phyloP scores from a whole-genome alignment of 495 filamentous ascomycete genomes.

The Aspergillus egyptiacus region DNA sequence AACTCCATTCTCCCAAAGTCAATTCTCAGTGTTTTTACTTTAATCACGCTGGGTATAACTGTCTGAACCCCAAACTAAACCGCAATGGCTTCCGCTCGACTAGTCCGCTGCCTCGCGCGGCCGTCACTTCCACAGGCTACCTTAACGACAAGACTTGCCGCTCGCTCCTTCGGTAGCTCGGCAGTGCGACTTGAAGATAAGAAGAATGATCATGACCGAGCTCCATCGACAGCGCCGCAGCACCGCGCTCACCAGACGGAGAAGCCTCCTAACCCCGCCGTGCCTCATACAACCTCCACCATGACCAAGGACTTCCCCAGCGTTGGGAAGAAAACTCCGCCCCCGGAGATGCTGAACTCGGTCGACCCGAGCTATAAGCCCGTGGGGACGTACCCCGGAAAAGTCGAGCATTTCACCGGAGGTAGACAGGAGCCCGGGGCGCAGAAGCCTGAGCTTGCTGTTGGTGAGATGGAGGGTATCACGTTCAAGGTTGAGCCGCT shows the following conservation, averaged over 20 bases:
- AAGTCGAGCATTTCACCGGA: slow-evolving; percentile 58
- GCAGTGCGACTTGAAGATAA: slow-evolving; percentile 31
- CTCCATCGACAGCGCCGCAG: slow-evolving; percentile 32
- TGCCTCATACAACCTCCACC: slow-evolving; percentile 60
- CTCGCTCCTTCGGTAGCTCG: slow-evolving; percentile 33
- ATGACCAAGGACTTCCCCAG: slow-evolving; percentile 57
- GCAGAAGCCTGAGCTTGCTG: slow-evolving; percentile 64
- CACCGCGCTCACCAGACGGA: slow-evolving; percentile 50
- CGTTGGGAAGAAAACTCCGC: slow-evolving; percentile 49
- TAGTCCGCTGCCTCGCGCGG: slow-evolving; percentile 29
- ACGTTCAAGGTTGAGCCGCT: slow-evolving; percentile 87
- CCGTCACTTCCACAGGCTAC: slow-evolving; percentile 23
- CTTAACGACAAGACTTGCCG: slow-evolving; percentile 20
- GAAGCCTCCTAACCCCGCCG: slow-evolving; percentile 53
- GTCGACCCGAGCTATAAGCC: slow-evolving; percentile 49
- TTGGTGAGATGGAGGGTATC: slow-evolving; percentile 87
- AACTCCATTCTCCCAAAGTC: slow-evolving; percentile 2
- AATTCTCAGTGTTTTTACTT: background rate
- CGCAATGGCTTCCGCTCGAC: slow-evolving; percentile 37
- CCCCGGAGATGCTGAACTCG: slow-evolving; percentile 50
- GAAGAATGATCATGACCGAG: slow-evolving; percentile 12
- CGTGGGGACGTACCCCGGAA: slow-evolving; percentile 53
- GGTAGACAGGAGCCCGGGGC: slow-evolving; percentile 47
- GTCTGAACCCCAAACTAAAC: background rate
- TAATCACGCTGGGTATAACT: background rate